Base-by-base conservation (phyloP, 305 asterid genomes). In the Fraxinus sp. region DNA sequence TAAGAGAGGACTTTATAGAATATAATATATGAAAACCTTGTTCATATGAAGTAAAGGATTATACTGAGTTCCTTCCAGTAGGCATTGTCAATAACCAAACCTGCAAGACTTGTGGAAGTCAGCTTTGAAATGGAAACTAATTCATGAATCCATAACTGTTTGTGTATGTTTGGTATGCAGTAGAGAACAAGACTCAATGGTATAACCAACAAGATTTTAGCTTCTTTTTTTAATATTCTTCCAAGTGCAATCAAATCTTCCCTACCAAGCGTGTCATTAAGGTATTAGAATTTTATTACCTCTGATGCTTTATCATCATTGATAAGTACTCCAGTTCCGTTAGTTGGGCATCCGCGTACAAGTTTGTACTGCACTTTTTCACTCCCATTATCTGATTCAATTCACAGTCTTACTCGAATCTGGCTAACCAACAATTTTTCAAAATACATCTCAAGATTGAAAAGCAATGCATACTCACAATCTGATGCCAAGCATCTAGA, bases 41-140 rank as follows among this genome's bases (percentile, higher is more conserved):
- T 84, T 74, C 78, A 93, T 76, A 72, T 92, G 97, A 46, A 93
- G 94, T 33, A 78, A 33, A 90, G 90, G 80, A 92, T 80, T 85
- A 85, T 86, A 79, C 87, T 41, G 1, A 90, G 83, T 83, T 93
- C 94, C 85, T 84, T 92, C 97, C 94, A 92, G 90, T 74, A 55
- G 57, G 91, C 88, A 80, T 91, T 91, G 78, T 90, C 86, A 49
- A 89, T 72, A 71, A 91, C 28, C 8, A 93, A 80, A 90, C 90
- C 94, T 90, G 83, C 71, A 24, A 74, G 20, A 82, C 24, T 18
- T 18, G 70, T 52, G 32, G 6, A 81, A 77, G 68, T 84, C 36
- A 46, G 78, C 76, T 30, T 76, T 55, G 41, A 3, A 37, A 68
- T 37, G 37, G 5, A 79, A 37, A 49, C 30, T n/a, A 26, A 62